These are phyloP conservation scores for Avena sativa DNA, from an alignment of 176 grass and related monocot species.

Conservation along the genomic window DNA sequence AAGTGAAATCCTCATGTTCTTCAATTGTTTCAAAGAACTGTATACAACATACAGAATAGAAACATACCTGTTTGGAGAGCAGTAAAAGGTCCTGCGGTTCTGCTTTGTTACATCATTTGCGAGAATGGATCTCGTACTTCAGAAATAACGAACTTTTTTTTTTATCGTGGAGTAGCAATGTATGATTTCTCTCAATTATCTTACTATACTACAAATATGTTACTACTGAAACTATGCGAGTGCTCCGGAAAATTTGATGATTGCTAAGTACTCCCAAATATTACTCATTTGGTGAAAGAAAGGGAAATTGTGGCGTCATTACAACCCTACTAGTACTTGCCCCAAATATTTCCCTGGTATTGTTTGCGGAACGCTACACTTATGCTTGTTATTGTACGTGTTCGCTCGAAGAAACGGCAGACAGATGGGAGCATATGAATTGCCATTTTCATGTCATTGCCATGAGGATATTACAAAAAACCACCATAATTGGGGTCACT, in stretches of 20 bases:
- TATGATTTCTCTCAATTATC: too few relatives aligned
- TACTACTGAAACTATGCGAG: not conserved
- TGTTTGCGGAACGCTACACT: not conserved
- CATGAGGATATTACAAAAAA: too few relatives aligned
- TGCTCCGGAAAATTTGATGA: not conserved
- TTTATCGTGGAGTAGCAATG: too few relatives aligned
- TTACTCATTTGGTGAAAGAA: not conserved
- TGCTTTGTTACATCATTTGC: not conserved
- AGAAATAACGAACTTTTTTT: too few relatives aligned
- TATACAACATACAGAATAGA: slow-evolving; percentile 39
- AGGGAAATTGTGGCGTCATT: not conserved
- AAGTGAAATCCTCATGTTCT: slow-evolving; percentile 41
- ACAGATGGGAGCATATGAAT: not conserved
- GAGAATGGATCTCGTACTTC: not conserved
- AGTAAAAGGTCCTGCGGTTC: not conserved
- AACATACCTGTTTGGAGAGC: not conserved
- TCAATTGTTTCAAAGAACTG: slow-evolving; percentile 31
- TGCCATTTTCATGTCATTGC: too few relatives aligned
- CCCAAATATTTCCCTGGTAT: not conserved
- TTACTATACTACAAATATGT: too few relatives aligned
- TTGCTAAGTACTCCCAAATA: not conserved
- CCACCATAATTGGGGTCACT: too few relatives aligned
- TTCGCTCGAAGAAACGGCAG: too few relatives aligned
- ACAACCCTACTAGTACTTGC: too few relatives aligned
- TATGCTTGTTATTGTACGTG: not conserved